Percentiles rank a stretch among this genome's conserved stretches.
These are phyloP conservation scores for Nothophoma quercina DNA, from an alignment of 2,329 filamentous ascomycete species.

Conservation along the genomic window DNA sequence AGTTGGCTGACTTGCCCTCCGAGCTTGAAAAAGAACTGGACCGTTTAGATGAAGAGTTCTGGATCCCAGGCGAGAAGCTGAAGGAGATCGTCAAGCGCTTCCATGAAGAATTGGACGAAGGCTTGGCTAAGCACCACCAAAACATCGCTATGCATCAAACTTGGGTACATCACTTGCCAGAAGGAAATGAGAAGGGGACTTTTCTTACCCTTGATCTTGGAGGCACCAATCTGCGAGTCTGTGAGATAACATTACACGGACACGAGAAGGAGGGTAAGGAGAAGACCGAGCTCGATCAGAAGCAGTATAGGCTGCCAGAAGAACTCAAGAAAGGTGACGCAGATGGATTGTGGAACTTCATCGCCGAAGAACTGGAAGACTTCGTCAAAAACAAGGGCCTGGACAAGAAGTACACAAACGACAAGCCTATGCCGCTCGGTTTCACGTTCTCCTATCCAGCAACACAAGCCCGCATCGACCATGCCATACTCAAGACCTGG, in stretches of 20 bases:
- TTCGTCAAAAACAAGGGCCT: constrained; percentile 88
- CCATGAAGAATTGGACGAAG: constrained; percentile 35
- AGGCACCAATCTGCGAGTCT: constrained; percentile 93
- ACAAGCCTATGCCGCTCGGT: constrained; percentile 77
- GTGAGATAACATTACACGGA: constrained; percentile 87
- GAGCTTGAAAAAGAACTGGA: constrained; percentile 31
- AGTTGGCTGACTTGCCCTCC: constrained; percentile 26
- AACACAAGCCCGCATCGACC: constrained; percentile 90
- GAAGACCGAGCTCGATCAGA: constrained; percentile 74
- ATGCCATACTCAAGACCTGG: constrained; percentile 92
- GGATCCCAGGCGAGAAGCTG: constrained; percentile 30
- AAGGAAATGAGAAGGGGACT: constrained; percentile 85
- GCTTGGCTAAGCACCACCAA: constrained; percentile 25
- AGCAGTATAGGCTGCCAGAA: constrained; percentile 93
- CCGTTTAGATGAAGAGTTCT: constrained; percentile 34
- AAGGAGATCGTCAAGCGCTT: constrained; percentile 35
- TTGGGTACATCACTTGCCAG: constrained; percentile 91
- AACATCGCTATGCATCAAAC: constrained; percentile 87
- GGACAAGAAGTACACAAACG: constrained; percentile 63
- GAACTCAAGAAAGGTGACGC: constrained; percentile 85
- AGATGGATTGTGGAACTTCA: constrained; percentile 93
- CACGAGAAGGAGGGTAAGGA: constrained; percentile 84
- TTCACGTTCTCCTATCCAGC: constrained; percentile 98
- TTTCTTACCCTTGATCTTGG: constrained; percentile 95
- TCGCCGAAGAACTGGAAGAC: constrained; percentile 89